A percentile compares a stretch with the other conserved stretches of the same genome.
Conservation (phyloP, 140 eudicot genomes). For the Bidens hawaiensis region DNA sequence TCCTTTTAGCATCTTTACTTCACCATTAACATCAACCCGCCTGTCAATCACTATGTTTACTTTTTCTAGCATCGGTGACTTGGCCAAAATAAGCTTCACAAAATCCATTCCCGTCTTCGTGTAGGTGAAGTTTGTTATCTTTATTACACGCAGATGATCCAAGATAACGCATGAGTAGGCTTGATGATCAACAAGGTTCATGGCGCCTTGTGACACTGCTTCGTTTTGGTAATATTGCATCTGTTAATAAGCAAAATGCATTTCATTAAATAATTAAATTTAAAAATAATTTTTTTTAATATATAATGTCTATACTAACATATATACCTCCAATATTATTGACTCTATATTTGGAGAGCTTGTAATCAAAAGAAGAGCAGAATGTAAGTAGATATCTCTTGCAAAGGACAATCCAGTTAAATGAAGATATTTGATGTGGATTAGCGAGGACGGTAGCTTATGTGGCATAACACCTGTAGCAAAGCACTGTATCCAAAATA, state of each 20-base stretch:
- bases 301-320: background rate
- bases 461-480: background rate
- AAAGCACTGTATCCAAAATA: background rate
- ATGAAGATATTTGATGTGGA: background rate
- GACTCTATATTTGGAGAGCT: constrained; percentile 9
- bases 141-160: background rate
- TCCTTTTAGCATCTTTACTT: background rate
- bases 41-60: background rate
- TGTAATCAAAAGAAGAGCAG: background rate
- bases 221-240: background rate
- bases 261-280: background rate
- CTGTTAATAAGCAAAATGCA: background rate
- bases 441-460: background rate
- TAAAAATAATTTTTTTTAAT: background rate
- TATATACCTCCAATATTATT: constrained; percentile 10
- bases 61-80: background rate
- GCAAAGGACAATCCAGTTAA: background rate
- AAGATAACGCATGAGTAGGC: background rate
- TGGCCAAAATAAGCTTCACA: background rate
- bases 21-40: background rate
- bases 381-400: background rate
- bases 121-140: background rate
- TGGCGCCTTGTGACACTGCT: background rate
- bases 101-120: background rate
- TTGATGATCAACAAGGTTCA: background rate